Percentiles rank a stretch among this genome's conserved stretches.
Conservation (phyloP, 352 stramenopile genomes). For the Phytophthora brassicae region DNA sequence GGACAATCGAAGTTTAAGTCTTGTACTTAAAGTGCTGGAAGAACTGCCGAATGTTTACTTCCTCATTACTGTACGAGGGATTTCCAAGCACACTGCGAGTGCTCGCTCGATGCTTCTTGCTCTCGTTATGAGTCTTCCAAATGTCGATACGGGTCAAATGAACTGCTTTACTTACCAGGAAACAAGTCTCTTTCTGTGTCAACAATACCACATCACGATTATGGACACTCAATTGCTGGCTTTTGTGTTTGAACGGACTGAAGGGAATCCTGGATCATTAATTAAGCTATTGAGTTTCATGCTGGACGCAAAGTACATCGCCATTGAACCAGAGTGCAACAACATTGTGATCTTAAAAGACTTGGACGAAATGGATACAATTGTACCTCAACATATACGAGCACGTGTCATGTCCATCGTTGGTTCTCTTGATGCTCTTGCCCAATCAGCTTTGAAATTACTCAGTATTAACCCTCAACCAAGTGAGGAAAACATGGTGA, state of each 20-base stretch:
- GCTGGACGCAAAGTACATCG: conserved; percentile 66
- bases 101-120: conserved; percentile 40
- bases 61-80: conserved; percentile 48
- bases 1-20: conserved; percentile 58
- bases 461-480: conserved; percentile 71
- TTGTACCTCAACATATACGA: conserved; percentile 71
- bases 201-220: conserved; percentile 79
- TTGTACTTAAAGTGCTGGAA: conserved; percentile 59
- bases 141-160: conserved; percentile 38
- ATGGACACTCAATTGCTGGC: conserved; percentile 80
- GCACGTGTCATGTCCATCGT: conserved; percentile 73
- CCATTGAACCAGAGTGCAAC: conserved; percentile 45
- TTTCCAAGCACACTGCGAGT: conserved; percentile 36
- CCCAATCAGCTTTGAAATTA: conserved; percentile 66
- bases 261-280: conserved; percentile 66
- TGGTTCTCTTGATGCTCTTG: conserved; percentile 48
- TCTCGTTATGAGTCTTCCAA: conserved; percentile 31
- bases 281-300: conserved; percentile 75
- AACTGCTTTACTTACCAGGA: conserved; percentile 61
- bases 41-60: conserved; percentile 61
- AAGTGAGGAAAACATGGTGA: conserved; percentile 57
- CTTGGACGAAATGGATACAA: conserved; percentile 73
- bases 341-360: conserved; percentile 70
- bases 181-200: conserved; percentile 73
- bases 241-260: conserved; percentile 67